Conservation (phyloP, 345 rosid genomes). For the Carallia pectinifolia region DNA sequence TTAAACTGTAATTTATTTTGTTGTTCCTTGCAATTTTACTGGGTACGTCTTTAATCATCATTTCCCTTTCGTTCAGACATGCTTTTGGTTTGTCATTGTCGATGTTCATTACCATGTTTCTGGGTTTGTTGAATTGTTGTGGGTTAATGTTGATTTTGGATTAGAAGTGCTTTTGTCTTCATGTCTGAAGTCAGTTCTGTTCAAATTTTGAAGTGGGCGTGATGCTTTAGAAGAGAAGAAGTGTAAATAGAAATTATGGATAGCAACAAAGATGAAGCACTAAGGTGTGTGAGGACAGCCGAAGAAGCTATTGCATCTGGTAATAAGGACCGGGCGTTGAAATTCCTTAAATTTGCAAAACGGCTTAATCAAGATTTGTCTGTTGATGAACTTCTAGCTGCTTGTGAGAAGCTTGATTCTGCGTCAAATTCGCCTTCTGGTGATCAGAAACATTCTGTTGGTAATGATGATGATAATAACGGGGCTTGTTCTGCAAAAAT, state of each 20-base stretch:
- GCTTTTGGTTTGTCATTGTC: too few relatives aligned
- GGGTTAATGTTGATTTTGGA: too few relatives aligned
- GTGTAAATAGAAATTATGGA: conserved; percentile 47
- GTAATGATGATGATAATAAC: conserved; percentile 16
- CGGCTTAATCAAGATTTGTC: conserved; percentile 53
- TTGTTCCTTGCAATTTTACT: too few relatives aligned
- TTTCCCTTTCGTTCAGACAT: too few relatives aligned
- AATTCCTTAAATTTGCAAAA: conserved; percentile 63
- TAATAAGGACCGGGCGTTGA: conserved; percentile 62
- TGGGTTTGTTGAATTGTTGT: too few relatives aligned
- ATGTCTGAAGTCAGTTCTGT: neutral
- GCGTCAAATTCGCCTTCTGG: conserved; percentile 20
- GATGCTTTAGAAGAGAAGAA: neutral
- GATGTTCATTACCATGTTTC: too few relatives aligned
- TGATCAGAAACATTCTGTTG: conserved; percentile 18
- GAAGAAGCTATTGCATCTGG: conserved; percentile 62
- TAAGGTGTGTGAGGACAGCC: conserved; percentile 63
- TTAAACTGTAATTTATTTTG: too few relatives aligned
- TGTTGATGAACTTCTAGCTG: conserved; percentile 49
- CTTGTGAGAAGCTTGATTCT: conserved; percentile 58
- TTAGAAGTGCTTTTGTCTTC: too few relatives aligned
- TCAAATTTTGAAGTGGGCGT: conserved; percentile 7
- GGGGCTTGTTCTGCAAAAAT: conserved; percentile 21
- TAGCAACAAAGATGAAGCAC: conserved; percentile 81
- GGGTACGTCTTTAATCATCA: too few relatives aligned